A percentile compares a stretch with the other conserved stretches of the same genome.
phyloP scores from a whole-genome alignment of 345 rosid genomes.

The Lepidium aucheri region DNA sequence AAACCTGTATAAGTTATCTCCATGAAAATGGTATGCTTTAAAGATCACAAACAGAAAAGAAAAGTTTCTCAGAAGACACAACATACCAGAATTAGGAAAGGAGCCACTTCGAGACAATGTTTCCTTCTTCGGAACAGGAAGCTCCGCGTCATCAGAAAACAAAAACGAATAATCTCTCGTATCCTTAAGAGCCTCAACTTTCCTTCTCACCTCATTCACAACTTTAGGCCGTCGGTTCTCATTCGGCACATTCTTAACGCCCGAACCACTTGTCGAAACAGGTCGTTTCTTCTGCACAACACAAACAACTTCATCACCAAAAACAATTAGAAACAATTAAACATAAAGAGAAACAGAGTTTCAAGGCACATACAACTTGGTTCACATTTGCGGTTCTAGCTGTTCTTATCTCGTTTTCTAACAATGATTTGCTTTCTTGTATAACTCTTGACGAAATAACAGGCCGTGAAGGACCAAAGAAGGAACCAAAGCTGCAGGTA shows the following conservation, averaged over 20 bases:
- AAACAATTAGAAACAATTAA: background rate
- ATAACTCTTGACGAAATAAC: conserved; percentile 87
- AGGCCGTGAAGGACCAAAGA: conserved; percentile 92
- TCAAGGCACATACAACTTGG: conserved; percentile 34
- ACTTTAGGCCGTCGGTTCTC: conserved; percentile 26
- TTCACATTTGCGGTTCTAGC: conserved; percentile 27
- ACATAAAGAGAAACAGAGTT: background rate
- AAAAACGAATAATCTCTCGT: conserved; percentile 91
- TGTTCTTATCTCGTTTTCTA: conserved; percentile 61
- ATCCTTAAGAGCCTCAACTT: conserved; percentile 63
- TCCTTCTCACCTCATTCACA: conserved; percentile 42
- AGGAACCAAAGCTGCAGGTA: conserved; percentile 74
- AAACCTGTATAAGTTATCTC: conserved; percentile 63
- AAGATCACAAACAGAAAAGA: conserved; percentile 13
- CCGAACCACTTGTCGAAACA: conserved; percentile 29
- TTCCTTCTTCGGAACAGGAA: conserved; percentile 55
- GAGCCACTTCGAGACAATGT: conserved; percentile 33
- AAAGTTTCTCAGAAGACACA: conserved; percentile 9
- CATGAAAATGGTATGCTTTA: conserved; percentile 45
- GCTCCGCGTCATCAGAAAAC: conserved; percentile 60
- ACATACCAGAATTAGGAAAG: conserved; percentile 53
- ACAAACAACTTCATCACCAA: background rate
- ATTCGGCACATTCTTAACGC: conserved; percentile 31
- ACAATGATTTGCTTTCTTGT: conserved; percentile 86
- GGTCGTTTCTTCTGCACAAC: conserved; percentile 51